phyloP scores from a whole-genome alignment of 2,329 filamentous ascomycete genomes.

The Neonectria coccinea region DNA sequence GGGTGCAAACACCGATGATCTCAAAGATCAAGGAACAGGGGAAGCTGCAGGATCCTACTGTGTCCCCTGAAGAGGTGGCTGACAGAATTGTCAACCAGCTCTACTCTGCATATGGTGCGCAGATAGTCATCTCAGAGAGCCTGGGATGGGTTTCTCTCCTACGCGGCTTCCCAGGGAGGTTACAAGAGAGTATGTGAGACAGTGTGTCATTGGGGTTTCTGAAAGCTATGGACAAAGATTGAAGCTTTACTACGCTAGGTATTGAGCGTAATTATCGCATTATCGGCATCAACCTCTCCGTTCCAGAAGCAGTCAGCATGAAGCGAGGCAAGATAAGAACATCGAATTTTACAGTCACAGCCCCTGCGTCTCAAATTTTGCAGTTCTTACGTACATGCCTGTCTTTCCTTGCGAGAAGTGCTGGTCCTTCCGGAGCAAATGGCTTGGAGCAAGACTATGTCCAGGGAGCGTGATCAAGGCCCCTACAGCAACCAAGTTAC shows the following conservation, averaged over 20 bases:
- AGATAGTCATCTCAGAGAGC: background rate
- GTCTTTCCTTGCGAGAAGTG: background rate
- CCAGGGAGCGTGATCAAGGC: too few species aligned
- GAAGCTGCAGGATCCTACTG: background rate
- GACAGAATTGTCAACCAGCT: background rate
- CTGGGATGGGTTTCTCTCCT: background rate
- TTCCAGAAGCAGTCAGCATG: background rate
- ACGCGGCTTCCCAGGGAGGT: constrained; percentile 4
- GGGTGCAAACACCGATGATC: constrained; percentile 13
- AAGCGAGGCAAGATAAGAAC: background rate
- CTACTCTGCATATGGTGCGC: background rate
- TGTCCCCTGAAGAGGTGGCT: background rate
- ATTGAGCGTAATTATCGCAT: background rate
- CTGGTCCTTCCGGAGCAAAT: background rate
- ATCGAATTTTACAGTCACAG: background rate
- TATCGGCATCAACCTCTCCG: background rate
- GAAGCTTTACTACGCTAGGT: too few species aligned
- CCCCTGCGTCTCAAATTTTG: background rate
- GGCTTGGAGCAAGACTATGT: too few species aligned
- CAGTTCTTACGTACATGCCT: background rate
- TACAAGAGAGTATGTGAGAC: constrained; percentile 3
- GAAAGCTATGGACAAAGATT: background rate
- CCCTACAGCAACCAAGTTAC: background rate
- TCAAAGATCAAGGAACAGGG: background rate
- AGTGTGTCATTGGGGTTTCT: background rate